Conservation (phyloP, 1,284 basidiomycete genomes). For the Sanguinoderma infundibulare region DNA sequence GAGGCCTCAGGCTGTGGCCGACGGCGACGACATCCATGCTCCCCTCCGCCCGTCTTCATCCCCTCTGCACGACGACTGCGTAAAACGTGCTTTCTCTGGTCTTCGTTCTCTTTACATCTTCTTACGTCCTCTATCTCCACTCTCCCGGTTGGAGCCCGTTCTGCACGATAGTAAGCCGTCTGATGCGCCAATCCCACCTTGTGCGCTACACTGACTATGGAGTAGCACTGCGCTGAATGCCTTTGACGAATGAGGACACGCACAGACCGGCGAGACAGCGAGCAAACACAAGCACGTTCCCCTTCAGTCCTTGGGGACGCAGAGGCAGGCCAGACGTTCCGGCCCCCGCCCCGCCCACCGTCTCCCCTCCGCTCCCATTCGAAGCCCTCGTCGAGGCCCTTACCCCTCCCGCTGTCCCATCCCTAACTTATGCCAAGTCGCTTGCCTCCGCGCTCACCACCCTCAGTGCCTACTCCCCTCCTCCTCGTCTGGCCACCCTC, state of each 20-base stretch:
- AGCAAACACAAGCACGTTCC: slow-evolving; percentile 49
- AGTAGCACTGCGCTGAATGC: slow-evolving; percentile 30
- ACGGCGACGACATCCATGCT: slow-evolving; percentile 8
- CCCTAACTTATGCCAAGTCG: slow-evolving; percentile 35
- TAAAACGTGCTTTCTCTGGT: too few relatives aligned
- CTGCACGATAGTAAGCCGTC: background rate
- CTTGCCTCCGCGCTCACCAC: slow-evolving; percentile 32
- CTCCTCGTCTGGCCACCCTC: slow-evolving; percentile 39
- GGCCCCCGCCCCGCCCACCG: slow-evolving; percentile 29
- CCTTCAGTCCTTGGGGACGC: slow-evolving; percentile 48
- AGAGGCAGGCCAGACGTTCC: slow-evolving; percentile 39
- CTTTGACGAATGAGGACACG: slow-evolving; percentile 42
- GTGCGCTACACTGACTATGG: background rate
- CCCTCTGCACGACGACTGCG: too few relatives aligned
- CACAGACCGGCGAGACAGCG: slow-evolving; percentile 40
- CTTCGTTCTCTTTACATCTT: background rate
- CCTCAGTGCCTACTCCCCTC: slow-evolving; percentile 25
- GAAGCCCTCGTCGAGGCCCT: slow-evolving; percentile 38
- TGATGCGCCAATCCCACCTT: background rate
- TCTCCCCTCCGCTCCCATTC: slow-evolving; percentile 33
- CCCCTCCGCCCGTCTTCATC: background rate
- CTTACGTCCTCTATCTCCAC: background rate
- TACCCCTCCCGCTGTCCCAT: slow-evolving; percentile 41
- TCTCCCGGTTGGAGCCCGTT: background rate
- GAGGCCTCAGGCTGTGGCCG: background rate